phyloP scores from a whole-genome alignment of 768 basidiomycete species.

The Kwoniella heveanensis region DNA sequence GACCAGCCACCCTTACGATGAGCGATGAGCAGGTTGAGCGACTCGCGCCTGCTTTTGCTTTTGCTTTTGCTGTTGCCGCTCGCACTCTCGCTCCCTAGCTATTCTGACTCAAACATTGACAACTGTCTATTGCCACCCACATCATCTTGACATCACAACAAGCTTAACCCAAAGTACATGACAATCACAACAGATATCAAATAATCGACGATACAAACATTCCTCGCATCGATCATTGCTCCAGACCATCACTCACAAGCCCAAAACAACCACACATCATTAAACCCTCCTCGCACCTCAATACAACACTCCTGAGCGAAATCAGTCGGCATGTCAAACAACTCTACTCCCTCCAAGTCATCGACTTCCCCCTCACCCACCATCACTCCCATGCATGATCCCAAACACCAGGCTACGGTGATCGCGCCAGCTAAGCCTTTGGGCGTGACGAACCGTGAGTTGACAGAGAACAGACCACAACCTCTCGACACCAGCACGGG shows the following conservation, averaged over 20 bases:
- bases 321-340: background rate
- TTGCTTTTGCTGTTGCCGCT: background rate
- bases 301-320: background rate
- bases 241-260: too few relatives aligned
- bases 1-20: too few relatives aligned
- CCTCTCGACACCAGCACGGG: too few relatives aligned
- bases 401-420: slow-evolving; percentile 49
- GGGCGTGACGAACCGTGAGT: slow-evolving; percentile 54
- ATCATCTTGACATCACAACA: background rate
- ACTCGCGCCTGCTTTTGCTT: slow-evolving; percentile 1
- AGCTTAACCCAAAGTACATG: background rate
- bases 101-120: too few relatives aligned
- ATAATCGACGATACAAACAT: background rate
- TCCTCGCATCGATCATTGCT: background rate
- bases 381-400: slow-evolving; percentile 56
- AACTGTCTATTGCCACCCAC: background rate
- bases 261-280: background rate
- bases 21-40: background rate
- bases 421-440: slow-evolving; percentile 48
- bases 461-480: too few relatives aligned
- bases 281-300: too few relatives aligned
- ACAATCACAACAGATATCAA: background rate
- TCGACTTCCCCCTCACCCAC: slow-evolving; percentile 38
- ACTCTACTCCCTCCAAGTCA: slow-evolving; percentile 11
- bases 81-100: too few relatives aligned